Percentiles rank a stretch among this genome's conserved stretches.
Conservation (phyloP, 192 early-diverging fungal genomes). For the Hyaloraphidium curvatum region DNA sequence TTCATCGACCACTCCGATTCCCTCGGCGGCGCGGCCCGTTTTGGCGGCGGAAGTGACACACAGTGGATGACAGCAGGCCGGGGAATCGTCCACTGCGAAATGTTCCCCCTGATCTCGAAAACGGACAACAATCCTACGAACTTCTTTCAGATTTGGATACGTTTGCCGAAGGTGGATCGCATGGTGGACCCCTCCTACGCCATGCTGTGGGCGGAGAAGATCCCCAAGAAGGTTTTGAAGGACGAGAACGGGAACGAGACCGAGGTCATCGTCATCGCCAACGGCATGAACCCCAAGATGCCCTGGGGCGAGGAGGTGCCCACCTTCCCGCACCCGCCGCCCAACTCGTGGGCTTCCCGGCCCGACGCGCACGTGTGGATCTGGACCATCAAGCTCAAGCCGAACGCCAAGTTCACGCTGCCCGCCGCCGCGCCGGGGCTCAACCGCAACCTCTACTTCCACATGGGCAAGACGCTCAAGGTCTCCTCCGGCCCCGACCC, state of each 20-base stretch:
- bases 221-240: conserved; percentile 2
- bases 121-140: conserved; percentile 17
- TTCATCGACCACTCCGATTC: conserved; percentile 36
- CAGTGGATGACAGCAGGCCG: conserved; percentile 36
- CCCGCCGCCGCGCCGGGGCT: not conserved
- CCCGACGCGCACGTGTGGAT: conserved; percentile 12
- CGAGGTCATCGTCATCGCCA: conserved; percentile 13
- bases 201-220: conserved; percentile 11
- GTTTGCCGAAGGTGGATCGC: conserved; percentile 35
- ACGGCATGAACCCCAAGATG: conserved; percentile 4
- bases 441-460: not conserved
- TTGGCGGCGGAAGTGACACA: conserved; percentile 22
- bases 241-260: conserved; percentile 5
- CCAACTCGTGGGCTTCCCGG: not conserved
- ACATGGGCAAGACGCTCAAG: not conserved
- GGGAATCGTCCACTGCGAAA: conserved; percentile 42
- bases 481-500: conserved; percentile 1
- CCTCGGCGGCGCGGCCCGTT: conserved; percentile 28
- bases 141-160: conserved; percentile 47
- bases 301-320: conserved; percentile 12
- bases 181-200: conserved; percentile 30
- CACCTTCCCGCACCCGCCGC: conserved; percentile 4
- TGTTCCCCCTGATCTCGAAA: conserved; percentile 16
- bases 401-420: conserved; percentile 10
- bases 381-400: conserved; percentile 14